Base-by-base conservation (phyloP, 1,284 basidiomycete species). In the Austropuccinia psidii region DNA sequence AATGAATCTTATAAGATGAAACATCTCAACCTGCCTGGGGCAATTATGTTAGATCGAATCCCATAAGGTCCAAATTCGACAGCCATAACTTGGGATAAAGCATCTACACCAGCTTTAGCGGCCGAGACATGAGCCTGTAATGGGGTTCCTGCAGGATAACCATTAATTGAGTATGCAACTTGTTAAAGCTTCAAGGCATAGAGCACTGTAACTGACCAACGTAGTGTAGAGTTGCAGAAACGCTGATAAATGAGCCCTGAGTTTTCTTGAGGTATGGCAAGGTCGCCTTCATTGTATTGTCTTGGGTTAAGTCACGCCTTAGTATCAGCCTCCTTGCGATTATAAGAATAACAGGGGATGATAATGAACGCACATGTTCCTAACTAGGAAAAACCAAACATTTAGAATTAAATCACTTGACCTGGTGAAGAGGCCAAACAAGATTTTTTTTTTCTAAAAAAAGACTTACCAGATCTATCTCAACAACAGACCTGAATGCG, bases 31-130 rank as follows among this genome's bases (percentile, higher is more conserved):
- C 31, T 45, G 77, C 89, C 93, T 4, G 93, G 93, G 0, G 92
- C 87, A 77, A 96, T 89, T 66, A 95, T 89, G 80, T 97, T 97
- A 45, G 90, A 91, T 66, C 94, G 88, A 41, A 98, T 88, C n/a
- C 94, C 95, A 77, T 88, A 86, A 6, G 93, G 94, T 1, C 93
- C 94, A 83, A 96, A 91, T 81, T 97, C 94, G 15, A 96, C 87
- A 0, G 94, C 93, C 27, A 97, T 82, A 1, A 91, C 91, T 9
- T 86, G 84, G 70, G 88, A 90, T 4, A 94, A 83, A 0, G 93
- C 92, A 79, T 98, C 94, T 41, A 98, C 87, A 9, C 87, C 95
- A 0, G 94, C 94, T 82, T 98, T 98, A 24, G 95, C 95, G 15
- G 94, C 92, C 27, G 90, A 91, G 7, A 95, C 91, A 78, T 97